Base-by-base conservation (phyloP, 345 rosid species). In the Tarenaya hassleriana region DNA sequence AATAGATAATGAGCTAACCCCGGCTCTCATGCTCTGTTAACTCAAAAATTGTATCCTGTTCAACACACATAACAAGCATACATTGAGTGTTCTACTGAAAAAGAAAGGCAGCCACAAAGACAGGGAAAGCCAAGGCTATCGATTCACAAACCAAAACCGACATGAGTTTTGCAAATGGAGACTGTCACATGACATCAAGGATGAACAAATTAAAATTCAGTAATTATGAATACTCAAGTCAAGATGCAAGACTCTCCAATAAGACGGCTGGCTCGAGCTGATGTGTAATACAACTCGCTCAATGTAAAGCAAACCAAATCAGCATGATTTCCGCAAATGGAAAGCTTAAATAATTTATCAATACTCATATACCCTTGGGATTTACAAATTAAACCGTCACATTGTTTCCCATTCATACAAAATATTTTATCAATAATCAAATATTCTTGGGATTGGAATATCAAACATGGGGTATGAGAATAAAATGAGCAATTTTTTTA, bases 1-100 rank as follows among this genome's bases (percentile, higher is more conserved):
- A 14, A 35, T 56, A 75, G 77, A 51, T 63, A 57, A 66, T 62
- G 56, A 35, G 61, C 52, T 50, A 61, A 21, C 59, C 51, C 58
- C 59, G 58, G 52, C 63, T 32, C 48, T 69, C 38, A 38, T 44
- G 34, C 33, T 64, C 53, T n/a, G 41, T 27, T 17, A n/a, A 54
- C 34, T 60, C 34, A 11, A 50, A 42, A 13, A 11, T 33, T n/a
- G 3, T 8, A 41, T 33, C 61, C 31, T 67, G 66, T 39, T 14
- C 7, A 32, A 43, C 16, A 55, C 27, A 55, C 48, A 64, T 42
- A 41, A 56, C 10, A 61, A 58, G 17, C 27, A 8, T 3, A 16
- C 47, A 21, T 46, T 35, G 21, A 57, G 20, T 7, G 13, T 35
- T 46, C 16, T 8, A 10, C 16, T 2, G 12, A 44, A 20, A 20